Evolutionary conservation across 352 stramenopile species (phyloP).

Genomic region (Phytophthora palmivora): DNA sequence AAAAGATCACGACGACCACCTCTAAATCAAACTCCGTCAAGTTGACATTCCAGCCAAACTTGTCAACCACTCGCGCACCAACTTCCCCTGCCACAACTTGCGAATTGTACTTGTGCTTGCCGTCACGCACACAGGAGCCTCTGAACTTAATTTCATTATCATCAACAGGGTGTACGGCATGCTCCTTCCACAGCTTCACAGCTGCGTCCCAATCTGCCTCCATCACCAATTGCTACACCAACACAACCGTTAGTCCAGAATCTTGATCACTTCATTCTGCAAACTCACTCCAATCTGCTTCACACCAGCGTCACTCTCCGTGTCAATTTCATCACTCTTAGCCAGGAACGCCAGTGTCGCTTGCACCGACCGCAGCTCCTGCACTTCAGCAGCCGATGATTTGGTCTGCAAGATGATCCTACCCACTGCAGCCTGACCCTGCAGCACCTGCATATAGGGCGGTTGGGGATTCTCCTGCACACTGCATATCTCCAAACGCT

Average conservation of each 20-base stretch:
- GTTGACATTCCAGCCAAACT: constrained; percentile 70
- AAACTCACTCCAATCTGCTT: constrained; percentile 69
- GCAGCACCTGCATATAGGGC: constrained; percentile 71
- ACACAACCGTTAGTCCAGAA: constrained; percentile 6
- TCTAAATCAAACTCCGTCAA: constrained; percentile 75
- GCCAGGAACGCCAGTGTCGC: constrained; percentile 64
- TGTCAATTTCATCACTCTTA: constrained; percentile 65
- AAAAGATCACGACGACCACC: constrained; percentile 78
- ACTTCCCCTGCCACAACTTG: constrained; percentile 68
- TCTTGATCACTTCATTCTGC: neutral
- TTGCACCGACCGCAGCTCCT: constrained; percentile 64
- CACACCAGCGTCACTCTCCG: constrained; percentile 50
- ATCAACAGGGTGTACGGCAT: constrained; percentile 33
- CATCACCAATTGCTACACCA: constrained; percentile 53
- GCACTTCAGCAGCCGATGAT: constrained; percentile 57
- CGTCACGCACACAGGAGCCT: constrained; percentile 81
- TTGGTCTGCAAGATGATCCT: constrained; percentile 68
- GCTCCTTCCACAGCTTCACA: constrained; percentile 64
- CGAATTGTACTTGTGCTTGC: constrained; percentile 78
- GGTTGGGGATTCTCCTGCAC: constrained; percentile 60
- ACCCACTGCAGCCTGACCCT: constrained; percentile 75
- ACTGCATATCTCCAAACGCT: constrained; percentile 69
- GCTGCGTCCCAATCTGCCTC: constrained; percentile 61
- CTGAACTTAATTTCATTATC: constrained; percentile 59
- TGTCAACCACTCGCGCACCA: constrained; percentile 58